Base-by-base conservation (phyloP, 2,329 filamentous ascomycete species). In the Epichloe baconii region DNA sequence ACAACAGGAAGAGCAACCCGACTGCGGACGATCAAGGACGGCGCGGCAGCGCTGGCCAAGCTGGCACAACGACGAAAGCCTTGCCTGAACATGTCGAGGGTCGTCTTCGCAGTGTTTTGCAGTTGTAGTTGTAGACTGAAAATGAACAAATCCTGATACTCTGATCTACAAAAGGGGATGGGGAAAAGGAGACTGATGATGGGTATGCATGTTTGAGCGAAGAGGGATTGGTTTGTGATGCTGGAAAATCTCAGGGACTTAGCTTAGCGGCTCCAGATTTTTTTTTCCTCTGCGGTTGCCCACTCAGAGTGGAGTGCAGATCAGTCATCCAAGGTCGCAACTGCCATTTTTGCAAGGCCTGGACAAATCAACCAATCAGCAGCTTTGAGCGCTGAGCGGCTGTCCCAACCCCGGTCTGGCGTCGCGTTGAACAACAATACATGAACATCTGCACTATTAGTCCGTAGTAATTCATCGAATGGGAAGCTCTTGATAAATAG, bases 21-120 rank as follows among this genome's bases (percentile, higher is more conserved):
- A 53, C 58, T 63, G 53, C 60, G 66, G 51, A 61, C 57, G 54
- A 65, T 47, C 36, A 61, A 53, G 43, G 63, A 58, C 47, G 60
- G 57, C 46, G 65, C 57, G 31, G 61, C 55, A 48, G 62, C 58
- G 49, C 58, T 59, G 58, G 67, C 65, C 58, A 68, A 57, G 54
- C 59, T 59, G 59, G 66, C 67, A 59, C 67, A 71, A 55, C 68
- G 67, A 55, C 67, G 62, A 47, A 71, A 57, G 54, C 67, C 65
- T 55, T 66, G 64, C 55, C 67, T 61, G 55, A 68, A 66, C 67
- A 69, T 58, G 64, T 54, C 31, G 45, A 54, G 49, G 17, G 50
- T 12, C 6, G 6, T 52, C 42, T 41, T 38, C 36, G 44, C 34
- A 12, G n/a, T 42, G n/a, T 36, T 23, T 43, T 7, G 5, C 12